Base-by-base conservation (phyloP, 164 flowering plant genomes). In the Houttuynia cordata region DNA sequence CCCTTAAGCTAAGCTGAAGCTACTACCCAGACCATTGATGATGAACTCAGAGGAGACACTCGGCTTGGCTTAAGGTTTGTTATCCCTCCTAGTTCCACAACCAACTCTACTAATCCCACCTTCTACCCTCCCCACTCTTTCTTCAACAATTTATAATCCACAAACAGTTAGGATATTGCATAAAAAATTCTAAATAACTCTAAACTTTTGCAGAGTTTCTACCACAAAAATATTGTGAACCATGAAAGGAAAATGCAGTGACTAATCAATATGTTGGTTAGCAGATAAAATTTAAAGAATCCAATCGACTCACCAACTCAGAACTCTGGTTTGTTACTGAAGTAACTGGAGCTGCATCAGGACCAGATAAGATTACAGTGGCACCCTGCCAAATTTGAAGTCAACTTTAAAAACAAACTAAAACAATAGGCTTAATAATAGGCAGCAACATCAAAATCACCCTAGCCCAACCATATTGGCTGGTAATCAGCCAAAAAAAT, bases 271-370 rank as follows among this genome's bases (percentile, higher is more conserved):
- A n/a, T n/a, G n/a, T n/a, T n/a, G n/a, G n/a, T n/a, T n/a, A n/a
- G n/a, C n/a, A n/a, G n/a, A n/a, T n/a, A n/a, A n/a, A 18, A 53
- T 10, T 25, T 50, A 18, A n/a, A 24, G 24, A 45, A 23, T 56
- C 25, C 51, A 49, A 39, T 55, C 50, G 64, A 62, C 81, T 10
- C 67, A 94, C 99, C 96, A 94, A 75, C 64, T 91, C 96, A 60
- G 99, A 85, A 69, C 80, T 88, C 67, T 88, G 96, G 73, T 53
- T 83, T 42, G 99, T 80, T 24, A 91, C 83, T 51, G 97, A 74
- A 53, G 96, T 83, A 54, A 88, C 84, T 18, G 99, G 95, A 23
- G 97, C 91, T 20, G 95, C 99, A 62, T 92, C 87, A 60, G 97
- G 92, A 60, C 99, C 99, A 67, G 99, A 94, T 59, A 91, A 74